Base-by-base conservation (phyloP, 2,329 filamentous ascomycete genomes). In the Phyllosticta citribraziliensis region DNA sequence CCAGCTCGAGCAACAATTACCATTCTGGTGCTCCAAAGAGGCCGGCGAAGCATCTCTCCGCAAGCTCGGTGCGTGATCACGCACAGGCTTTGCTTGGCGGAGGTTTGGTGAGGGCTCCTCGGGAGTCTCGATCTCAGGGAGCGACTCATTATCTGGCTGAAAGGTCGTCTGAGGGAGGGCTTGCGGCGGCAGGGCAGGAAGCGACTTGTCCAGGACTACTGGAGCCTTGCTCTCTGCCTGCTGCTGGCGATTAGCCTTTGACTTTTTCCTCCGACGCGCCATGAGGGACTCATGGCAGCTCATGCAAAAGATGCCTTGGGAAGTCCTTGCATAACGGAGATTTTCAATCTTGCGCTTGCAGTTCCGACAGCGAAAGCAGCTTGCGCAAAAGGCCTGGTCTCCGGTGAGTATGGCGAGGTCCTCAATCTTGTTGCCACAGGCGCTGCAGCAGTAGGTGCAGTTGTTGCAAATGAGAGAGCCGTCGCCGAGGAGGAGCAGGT, bases 271-370 rank as follows among this genome's bases (percentile, higher is more conserved):
- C 65, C 93, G 84, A 65, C 93, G 83, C 56, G 93, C 91, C 91
- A 97, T 97, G 58, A 99, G 78, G 27, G 91, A 94, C 75, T 99
- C 94, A 72, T 99, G 94, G 73, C 94, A 99, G 70, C 88, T 91
- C 94, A 99, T 99, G 78, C 94, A 99, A 73, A 99, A 97, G 68
- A 99, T 99, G 63, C 94, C 94, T 75, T 97, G 94, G 8, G 93
- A 97, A 1, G 94, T 99, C 70, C 94, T 86, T 60, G 94, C 94
- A 84, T 97, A 99, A 73, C 93, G 87, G 65, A 99, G 81, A 73
- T 99, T 99, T 76, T 99, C 94, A 64, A 99, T 99, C 79, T 97
- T 97, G 73, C 89, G 86, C 80, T 97, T 99, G 81, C 94, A 99
- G 74, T 97, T 99, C 69, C 94, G 84, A 78, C 94, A 99, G 69